Conservation (phyloP, 805 yeast genomes). For the Myxozyma nipponensis region DNA sequence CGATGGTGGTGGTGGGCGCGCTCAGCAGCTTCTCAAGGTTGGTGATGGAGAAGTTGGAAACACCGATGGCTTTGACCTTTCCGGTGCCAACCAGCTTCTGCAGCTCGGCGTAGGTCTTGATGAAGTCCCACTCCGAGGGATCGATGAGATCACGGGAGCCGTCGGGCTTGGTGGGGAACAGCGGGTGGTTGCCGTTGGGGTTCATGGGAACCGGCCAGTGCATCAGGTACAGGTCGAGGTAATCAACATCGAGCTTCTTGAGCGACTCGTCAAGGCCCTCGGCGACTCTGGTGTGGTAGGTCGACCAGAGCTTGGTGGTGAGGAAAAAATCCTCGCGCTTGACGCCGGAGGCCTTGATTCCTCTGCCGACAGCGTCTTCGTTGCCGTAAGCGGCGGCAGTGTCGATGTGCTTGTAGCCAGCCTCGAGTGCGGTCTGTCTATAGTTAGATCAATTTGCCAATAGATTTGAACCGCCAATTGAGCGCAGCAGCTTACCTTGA, state of each 20-base stretch:
- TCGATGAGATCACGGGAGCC: conserved; percentile 39
- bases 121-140: conserved; percentile 39
- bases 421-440: conserved; percentile 41
- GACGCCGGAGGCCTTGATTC: conserved; percentile 44
- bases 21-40: conserved; percentile 22
- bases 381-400: conserved; percentile 63
- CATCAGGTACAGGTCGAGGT: conserved; percentile 71
- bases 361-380: conserved; percentile 59
- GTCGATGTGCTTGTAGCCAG: conserved; percentile 76
- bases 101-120: conserved; percentile 61
- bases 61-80: conserved; percentile 66
- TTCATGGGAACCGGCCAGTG: conserved; percentile 75
- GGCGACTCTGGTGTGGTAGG: conserved; percentile 42
- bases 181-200: conserved; percentile 39
- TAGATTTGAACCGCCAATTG: too few species aligned
- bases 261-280: conserved; percentile 57
- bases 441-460: background rate
- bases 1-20: conserved; percentile 39
- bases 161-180: conserved; percentile 41
- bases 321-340: conserved; percentile 46
- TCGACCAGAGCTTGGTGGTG: conserved; percentile 44
- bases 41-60: conserved; percentile 59
- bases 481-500: conserved; percentile 33
- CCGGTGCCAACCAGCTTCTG: conserved; percentile 54
- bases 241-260: conserved; percentile 61